These are phyloP conservation scores for Penstemon newberryi DNA, from an alignment of 257 asterid genomes.

Conservation along the genomic window DNA sequence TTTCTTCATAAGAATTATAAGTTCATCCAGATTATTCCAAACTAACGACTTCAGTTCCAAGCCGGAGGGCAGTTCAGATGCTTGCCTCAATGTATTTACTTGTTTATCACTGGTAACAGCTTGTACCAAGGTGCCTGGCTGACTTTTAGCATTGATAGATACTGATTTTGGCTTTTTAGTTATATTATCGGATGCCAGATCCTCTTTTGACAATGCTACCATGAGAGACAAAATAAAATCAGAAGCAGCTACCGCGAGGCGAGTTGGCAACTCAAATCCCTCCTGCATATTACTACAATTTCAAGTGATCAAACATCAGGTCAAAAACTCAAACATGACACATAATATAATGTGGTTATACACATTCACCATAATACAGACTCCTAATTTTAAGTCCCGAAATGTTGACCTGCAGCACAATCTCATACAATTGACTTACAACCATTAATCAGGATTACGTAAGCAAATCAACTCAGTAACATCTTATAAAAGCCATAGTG, in stretches of 20 bases:
- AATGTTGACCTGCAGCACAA: neutral
- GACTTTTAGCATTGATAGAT: constrained; percentile 35
- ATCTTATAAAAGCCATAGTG: neutral
- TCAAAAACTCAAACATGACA: constrained; percentile 17
- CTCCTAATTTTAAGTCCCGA: neutral
- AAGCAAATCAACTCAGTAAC: constrained; percentile 7
- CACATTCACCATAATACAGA: neutral
- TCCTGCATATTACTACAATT: constrained; percentile 68
- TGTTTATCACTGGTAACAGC: constrained; percentile 37
- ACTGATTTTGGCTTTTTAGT: constrained; percentile 47
- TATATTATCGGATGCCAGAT: constrained; percentile 37
- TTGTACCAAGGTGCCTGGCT: constrained; percentile 35
- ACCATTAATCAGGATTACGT: neutral
- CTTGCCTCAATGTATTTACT: constrained; percentile 36
- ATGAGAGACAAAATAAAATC: constrained; percentile 75
- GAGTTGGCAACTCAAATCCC: constrained; percentile 89
- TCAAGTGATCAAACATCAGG: constrained; percentile 34
- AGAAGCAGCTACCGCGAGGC: constrained; percentile 89
- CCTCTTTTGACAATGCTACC: constrained; percentile 62
- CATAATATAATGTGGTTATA: neutral
- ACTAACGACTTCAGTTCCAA: constrained; percentile 66
- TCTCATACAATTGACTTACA: neutral
- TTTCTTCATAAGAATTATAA: constrained; percentile 65
- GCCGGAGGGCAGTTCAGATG: constrained; percentile 40
- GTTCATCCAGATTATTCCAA: constrained; percentile 68